Evolutionary conservation across 2,329 filamentous ascomycete species (phyloP), one percentile per base, ranked within the genome.

Genomic region (Fusarium sororula): DNA sequence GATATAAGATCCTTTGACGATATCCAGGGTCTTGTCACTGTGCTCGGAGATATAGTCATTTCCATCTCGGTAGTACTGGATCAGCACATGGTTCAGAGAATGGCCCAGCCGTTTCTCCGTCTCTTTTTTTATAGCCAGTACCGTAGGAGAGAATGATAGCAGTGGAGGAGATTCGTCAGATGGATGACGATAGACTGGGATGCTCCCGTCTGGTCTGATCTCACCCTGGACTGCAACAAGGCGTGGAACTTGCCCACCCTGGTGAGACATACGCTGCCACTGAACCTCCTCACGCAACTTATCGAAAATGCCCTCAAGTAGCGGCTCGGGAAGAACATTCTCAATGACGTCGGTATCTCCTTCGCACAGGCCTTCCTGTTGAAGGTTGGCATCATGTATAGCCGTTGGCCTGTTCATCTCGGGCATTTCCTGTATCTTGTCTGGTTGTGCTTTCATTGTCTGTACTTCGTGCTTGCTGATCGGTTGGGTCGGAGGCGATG

Each of bases 31-130:
- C 84, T 99, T 99, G 81, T 99, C 96, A 44, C 94, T 97, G 80
- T 99, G 96, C 80, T 99, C 96, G 2, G 94, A 96, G 71, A 99
- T 99, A 80, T 94, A 94, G 82, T 99, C 96, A 54, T 90, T 90
- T 6, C 96, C 94, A 75, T 89, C 88, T n/a, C 96, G 93, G 79
- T 99, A 99, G 66, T 95, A 89, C 79, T 99, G 96, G 51, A 99
- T 97, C 54, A 99, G 85, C 3, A 92, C 95, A 80, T 99, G 96
- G 78, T 99, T 99, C 47, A 99, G 83, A 2, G 89, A 85, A 78
- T 98, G 96, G 1, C 93, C 92, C 3, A 97, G 87, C 22, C 90
- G 85, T 63, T 88, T 86, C 81, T 98, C 94, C 1, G 94, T 92
- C 62, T 88, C 87, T 20, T 84, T 81, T 67, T 92, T 91, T 66